phyloP scores from a whole-genome alignment of 257 asterid species.

The Lycium barbarum region DNA sequence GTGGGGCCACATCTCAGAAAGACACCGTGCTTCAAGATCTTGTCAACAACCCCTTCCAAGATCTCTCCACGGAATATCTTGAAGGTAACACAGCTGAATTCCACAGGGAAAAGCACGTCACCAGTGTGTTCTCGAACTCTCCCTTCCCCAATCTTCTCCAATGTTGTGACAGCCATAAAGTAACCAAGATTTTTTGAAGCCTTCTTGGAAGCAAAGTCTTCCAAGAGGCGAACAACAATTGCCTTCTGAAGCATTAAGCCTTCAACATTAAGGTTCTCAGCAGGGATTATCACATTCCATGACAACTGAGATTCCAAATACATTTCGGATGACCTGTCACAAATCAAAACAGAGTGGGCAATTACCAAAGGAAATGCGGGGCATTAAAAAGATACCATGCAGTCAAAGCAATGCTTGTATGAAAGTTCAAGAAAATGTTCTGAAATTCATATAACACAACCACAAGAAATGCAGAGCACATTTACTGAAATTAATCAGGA shows the following conservation, averaged over 20 bases:
- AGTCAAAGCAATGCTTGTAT: background rate
- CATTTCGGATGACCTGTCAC: slow-evolving; percentile 46
- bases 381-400: background rate
- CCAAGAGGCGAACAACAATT: slow-evolving; percentile 59
- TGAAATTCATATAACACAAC: background rate
- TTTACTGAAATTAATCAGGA: background rate
- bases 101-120: slow-evolving; percentile 69
- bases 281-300: slow-evolving; percentile 68
- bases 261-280: slow-evolving; percentile 67
- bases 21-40: slow-evolving; percentile 65
- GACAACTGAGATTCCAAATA: slow-evolving; percentile 62
- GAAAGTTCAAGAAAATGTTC: background rate
- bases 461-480: background rate
- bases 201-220: slow-evolving; percentile 68
- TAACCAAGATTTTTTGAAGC: slow-evolving; percentile 70
- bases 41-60: slow-evolving; percentile 71
- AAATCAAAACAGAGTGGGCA: background rate
- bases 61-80: slow-evolving; percentile 78
- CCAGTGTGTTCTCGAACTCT: slow-evolving; percentile 55
- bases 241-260: slow-evolving; percentile 73
- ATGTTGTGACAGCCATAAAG: slow-evolving; percentile 63
- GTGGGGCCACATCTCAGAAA: slow-evolving; percentile 73
- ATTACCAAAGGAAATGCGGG: background rate
- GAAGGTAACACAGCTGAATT: slow-evolving; percentile 78
- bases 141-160: slow-evolving; percentile 73